A percentile compares a stretch with the other conserved stretches of the same genome.
Evolutionary conservation across 768 basidiomycete species (phyloP).

Genomic region (Podaxis sp.): DNA sequence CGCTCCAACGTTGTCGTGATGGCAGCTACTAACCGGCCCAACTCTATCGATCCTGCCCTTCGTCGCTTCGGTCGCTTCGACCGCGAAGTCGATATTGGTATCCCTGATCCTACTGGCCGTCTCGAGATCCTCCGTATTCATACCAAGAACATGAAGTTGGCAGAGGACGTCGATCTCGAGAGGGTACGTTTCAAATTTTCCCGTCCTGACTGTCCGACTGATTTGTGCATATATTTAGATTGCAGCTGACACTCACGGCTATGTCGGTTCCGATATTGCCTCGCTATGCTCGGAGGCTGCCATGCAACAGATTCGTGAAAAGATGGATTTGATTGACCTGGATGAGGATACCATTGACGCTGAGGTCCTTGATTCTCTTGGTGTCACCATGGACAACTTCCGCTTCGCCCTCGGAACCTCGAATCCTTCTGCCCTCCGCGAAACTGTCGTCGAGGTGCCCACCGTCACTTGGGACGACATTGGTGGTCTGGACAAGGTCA

Average conservation of each 20-base stretch:
- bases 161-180: conserved; percentile 95
- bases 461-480: conserved; percentile 99
- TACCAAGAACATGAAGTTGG: conserved; percentile 99
- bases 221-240: conserved; percentile 47
- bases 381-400: conserved; percentile 99
- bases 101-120: conserved; percentile 98
- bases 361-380: conserved; percentile 96
- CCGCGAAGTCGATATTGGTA: conserved; percentile 98
- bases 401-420: conserved; percentile 96
- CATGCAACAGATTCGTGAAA: conserved; percentile 99
- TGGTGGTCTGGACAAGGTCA: conserved; percentile 99
- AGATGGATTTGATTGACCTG: conserved; percentile 97
- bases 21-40: conserved; percentile 98
- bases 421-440: conserved; percentile 97
- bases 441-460: conserved; percentile 99
- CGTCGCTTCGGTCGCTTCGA: conserved; percentile 99
- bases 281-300: conserved; percentile 98
- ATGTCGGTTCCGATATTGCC: conserved; percentile 97
- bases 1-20: conserved; percentile 99
- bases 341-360: conserved; percentile 99
- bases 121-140: conserved; percentile 98
- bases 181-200: conserved; percentile 44
- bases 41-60: conserved; percentile 98
- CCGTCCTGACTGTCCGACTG: background rate
- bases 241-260: conserved; percentile 98